These are phyloP conservation scores for Penicillium angulare DNA, from an alignment of 495 filamentous ascomycete species.

Conservation along the genomic window DNA sequence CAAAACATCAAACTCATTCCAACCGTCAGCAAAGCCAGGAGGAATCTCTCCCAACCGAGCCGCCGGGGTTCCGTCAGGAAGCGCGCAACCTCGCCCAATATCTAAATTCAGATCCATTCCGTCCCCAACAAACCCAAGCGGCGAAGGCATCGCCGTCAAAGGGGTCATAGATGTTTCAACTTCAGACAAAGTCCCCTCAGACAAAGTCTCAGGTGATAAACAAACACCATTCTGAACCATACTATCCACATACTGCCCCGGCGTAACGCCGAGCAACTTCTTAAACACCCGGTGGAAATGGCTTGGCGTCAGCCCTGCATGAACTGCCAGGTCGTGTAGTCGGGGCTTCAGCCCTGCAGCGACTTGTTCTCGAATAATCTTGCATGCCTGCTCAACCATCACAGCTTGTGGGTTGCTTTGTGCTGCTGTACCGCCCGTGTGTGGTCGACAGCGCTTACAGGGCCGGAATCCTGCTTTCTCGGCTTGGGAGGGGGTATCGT, in stretches of 20 bases:
- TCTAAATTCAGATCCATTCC: slow-evolving; percentile 15
- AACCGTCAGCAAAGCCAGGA: slow-evolving; percentile 13
- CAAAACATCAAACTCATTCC: slow-evolving; percentile 42
- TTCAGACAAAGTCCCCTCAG: slow-evolving; percentile 10
- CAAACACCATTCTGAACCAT: slow-evolving; percentile 5
- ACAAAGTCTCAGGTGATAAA: slow-evolving; percentile 8
- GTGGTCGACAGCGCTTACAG: slow-evolving; percentile 65
- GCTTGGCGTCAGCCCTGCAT: slow-evolving; percentile 55
- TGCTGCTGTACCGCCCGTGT: slow-evolving; percentile 33
- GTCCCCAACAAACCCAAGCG: slow-evolving; percentile 3
- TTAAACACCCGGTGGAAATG: slow-evolving; percentile 66
- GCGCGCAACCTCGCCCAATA: slow-evolving; percentile 3
- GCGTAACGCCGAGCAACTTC: slow-evolving; percentile 57
- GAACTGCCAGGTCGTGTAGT: slow-evolving; percentile 49
- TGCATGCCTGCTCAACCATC: slow-evolving; percentile 48
- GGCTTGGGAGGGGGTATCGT: slow-evolving; percentile 53
- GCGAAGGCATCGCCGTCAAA: no score
- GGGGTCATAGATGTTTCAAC: slow-evolving; percentile 16
- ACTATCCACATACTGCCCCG: slow-evolving; percentile 50
- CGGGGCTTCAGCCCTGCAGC: slow-evolving; percentile 36
- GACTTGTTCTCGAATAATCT: slow-evolving; percentile 25
- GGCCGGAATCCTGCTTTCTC: slow-evolving; percentile 55
- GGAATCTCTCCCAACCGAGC: slow-evolving; percentile 1
- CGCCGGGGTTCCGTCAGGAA: slow-evolving; percentile 12
- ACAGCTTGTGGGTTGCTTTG: slow-evolving; percentile 39